phyloP scores from a whole-genome alignment of 2,329 filamentous ascomycete genomes.

The Rhexocercosporidium sp. region DNA sequence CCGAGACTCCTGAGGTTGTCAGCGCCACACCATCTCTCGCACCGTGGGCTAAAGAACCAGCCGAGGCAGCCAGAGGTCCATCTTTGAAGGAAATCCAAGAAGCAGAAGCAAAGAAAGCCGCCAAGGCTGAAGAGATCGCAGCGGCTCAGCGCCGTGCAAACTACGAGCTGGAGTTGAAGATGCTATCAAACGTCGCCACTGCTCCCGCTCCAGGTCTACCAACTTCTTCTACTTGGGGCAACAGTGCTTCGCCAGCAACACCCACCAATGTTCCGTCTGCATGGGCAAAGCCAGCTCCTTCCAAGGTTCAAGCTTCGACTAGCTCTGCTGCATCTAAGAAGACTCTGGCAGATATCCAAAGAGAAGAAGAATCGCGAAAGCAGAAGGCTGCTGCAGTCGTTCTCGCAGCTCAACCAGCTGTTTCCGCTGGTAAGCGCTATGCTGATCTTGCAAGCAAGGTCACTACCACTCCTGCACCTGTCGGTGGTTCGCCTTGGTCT shows the following conservation, averaged over 20 bases:
- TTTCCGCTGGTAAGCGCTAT: slow-evolving; percentile 78
- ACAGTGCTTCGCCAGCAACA: slow-evolving; percentile 42
- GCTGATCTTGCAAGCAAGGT: slow-evolving; percentile 89
- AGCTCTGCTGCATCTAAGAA: slow-evolving; percentile 67
- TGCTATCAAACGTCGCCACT: slow-evolving; percentile 60
- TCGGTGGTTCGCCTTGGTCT: slow-evolving; percentile 75
- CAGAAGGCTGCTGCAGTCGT: slow-evolving; percentile 59
- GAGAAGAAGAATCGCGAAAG: slow-evolving; percentile 92
- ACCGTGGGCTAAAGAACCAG: slow-evolving; percentile 91
- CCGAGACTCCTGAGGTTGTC: slow-evolving; percentile 72
- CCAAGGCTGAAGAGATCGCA: slow-evolving; percentile 83
- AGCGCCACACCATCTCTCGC: slow-evolving; percentile 73
- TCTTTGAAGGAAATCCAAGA: slow-evolving; percentile 97
- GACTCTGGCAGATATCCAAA: slow-evolving; percentile 93
- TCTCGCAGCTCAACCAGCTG: slow-evolving; percentile 50
- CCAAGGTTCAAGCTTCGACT: slow-evolving; percentile 46
- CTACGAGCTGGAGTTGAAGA: slow-evolving; percentile 76
- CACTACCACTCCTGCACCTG: slow-evolving; percentile 49
- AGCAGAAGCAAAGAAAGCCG: slow-evolving; percentile 89
- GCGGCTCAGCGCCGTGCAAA: slow-evolving; percentile 77
- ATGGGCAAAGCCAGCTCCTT: slow-evolving; percentile 55
- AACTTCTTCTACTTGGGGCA: slow-evolving; percentile 81
- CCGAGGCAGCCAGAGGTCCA: slow-evolving; percentile 77
- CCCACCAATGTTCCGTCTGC: slow-evolving; percentile 41
- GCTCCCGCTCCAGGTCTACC: slow-evolving; percentile 79